Base-by-base conservation (phyloP, 306 rosid species). In the Quercus ilex region DNA sequence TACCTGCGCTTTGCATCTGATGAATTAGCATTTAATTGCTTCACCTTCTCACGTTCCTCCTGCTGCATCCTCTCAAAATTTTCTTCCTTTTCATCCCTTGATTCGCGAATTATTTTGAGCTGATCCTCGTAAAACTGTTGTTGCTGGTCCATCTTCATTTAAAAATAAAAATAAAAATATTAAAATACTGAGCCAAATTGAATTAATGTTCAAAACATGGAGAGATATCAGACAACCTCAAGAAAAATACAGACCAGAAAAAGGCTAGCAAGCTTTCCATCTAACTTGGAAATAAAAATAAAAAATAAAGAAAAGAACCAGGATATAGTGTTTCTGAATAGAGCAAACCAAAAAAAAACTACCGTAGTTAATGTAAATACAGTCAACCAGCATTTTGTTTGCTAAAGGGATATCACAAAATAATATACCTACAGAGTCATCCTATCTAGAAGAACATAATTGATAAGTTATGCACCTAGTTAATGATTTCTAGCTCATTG, bases 61-160 rank as follows among this genome's bases (percentile, higher is more conserved):
- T 90, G 92, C 84, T 93, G 98, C 83, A 87, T 60, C 82, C 86
- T 89, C 90, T 90, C 97, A 75, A 93, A 93, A 14, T 84, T 78
- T 72, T 90, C 95, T 77, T 90, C 98, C 77, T 82, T 91, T 1
- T 74, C 88, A 67, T 78, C 74, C 87, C 88, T 87, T 13, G 87
- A 75, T 26, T 88, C 88, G 38, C 85, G 91, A 74, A 92, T 79
- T 46, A 83, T 33, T 18, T 56, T 80, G 63, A 94, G 84, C 80
- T 87, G 98, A 0, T 90, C 94, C 76, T 89, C 85, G 67, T 81
- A 88, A 79, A 89, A 94, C 64, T 89, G 65, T 20, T 94, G 94
- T 90, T 90, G 98, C 76, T 43, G 5, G 55, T 84, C 31, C 96
- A 94, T 94, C 97, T 93, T 78, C 80, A 71, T 79, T 49, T 14